These are phyloP conservation scores for Syncephalastrum racemosum DNA, from an alignment of 371 early-diverging fungal species.

Conservation along the genomic window DNA sequence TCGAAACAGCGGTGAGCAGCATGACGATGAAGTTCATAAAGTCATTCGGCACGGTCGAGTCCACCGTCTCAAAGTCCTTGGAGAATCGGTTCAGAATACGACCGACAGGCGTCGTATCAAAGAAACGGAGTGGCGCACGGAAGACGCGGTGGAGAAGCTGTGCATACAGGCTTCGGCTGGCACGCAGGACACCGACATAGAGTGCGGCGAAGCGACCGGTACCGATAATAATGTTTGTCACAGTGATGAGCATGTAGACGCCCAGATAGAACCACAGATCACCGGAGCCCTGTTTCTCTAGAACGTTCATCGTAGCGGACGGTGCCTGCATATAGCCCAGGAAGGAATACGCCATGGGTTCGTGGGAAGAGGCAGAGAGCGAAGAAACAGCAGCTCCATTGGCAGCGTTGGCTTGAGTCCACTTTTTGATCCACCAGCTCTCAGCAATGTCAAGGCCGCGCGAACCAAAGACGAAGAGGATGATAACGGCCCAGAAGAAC, in stretches of 20 bases:
- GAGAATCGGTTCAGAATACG: conserved; percentile 84
- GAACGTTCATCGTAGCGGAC: too few species aligned
- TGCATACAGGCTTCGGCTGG: conserved; percentile 50
- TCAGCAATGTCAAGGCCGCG: conserved; percentile 52
- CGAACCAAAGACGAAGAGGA: conserved; percentile 36
- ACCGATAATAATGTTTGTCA: conserved; percentile 28
- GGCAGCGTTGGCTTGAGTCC: conserved; percentile 40
- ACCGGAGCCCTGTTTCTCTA: too few species aligned
- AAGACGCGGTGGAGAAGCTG: conserved; percentile 53
- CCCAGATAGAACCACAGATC: conserved; percentile 30
- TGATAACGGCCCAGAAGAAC: conserved; percentile 50
- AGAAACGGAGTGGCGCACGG: conserved; percentile 74
- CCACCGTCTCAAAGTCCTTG: conserved; percentile 52
- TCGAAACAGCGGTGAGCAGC: conserved; percentile 50
- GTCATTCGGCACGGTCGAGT: conserved; percentile 45
- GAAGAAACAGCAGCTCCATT: too few species aligned
- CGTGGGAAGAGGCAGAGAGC: too few species aligned
- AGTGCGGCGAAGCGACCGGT: conserved; percentile 34
- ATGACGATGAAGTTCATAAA: conserved; percentile 55
- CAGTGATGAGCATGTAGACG: conserved; percentile 44
- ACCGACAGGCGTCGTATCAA: conserved; percentile 88
- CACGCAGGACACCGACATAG: conserved; percentile 50
- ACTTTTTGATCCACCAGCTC: conserved; percentile 58
- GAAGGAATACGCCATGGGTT: too few species aligned
- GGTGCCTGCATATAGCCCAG: too few species aligned